Evolutionary conservation across 345 rosid species (phyloP).

Genomic region (Eucalyptus sideroxylon): DNA sequence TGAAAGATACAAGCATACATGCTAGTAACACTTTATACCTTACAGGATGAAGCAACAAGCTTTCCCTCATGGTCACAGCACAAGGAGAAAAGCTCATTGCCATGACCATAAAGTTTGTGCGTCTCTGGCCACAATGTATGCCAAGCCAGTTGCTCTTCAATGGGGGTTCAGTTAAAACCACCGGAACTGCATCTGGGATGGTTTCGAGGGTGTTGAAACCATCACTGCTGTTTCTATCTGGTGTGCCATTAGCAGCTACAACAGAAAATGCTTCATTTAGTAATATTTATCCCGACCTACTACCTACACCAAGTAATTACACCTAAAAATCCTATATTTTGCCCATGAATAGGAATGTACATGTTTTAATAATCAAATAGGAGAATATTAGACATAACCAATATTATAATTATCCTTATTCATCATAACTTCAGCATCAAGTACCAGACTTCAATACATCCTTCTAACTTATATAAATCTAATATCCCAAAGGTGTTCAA

Average conservation of each 20-base stretch:
- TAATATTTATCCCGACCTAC: neutral
- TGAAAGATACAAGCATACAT: neutral
- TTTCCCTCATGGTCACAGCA: slow-evolving; percentile 67
- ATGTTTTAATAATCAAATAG: neutral
- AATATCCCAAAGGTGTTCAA: neutral
- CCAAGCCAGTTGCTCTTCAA: slow-evolving; percentile 90
- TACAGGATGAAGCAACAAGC: slow-evolving; percentile 89
- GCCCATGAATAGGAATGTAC: neutral
- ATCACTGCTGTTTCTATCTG: slow-evolving; percentile 34
- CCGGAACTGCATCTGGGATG: slow-evolving; percentile 92
- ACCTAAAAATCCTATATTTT: neutral
- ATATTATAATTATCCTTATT: neutral
- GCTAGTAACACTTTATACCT: slow-evolving; percentile 32
- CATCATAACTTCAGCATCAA: neutral
- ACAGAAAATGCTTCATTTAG: neutral
- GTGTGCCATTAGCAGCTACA: slow-evolving; percentile 49
- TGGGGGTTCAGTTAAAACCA: slow-evolving; percentile 66
- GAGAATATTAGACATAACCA: neutral
- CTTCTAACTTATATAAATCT: neutral
- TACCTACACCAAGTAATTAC: neutral
- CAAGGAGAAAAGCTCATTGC: slow-evolving; percentile 80
- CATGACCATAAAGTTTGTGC: slow-evolving; percentile 91
- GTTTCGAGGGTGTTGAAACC: slow-evolving; percentile 80
- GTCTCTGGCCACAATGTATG: slow-evolving; percentile 94
- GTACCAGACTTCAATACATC: neutral